These are phyloP conservation scores for Lecanicillium sp. DNA, from an alignment of 2,329 filamentous ascomycete genomes.

Conservation along the genomic window DNA sequence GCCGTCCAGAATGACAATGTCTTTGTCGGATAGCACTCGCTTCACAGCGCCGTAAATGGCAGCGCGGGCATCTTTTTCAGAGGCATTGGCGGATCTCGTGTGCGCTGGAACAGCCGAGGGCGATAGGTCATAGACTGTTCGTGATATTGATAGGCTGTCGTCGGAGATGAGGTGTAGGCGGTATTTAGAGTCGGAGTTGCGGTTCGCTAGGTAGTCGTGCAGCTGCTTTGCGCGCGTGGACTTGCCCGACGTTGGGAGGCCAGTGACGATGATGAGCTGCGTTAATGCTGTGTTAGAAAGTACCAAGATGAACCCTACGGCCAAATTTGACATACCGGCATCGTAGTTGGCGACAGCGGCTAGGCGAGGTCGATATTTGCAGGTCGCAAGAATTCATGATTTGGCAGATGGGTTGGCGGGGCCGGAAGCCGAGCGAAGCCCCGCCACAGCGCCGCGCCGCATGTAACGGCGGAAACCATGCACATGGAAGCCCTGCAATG, in stretches of 20 bases:
- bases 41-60: constrained; percentile 72
- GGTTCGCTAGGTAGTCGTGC: constrained; percentile 52
- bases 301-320: constrained; percentile 24
- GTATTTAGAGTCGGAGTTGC: constrained; percentile 45
- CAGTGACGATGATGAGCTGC: constrained; percentile 60
- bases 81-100: constrained; percentile 61
- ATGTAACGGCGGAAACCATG: too few species aligned
- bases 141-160: constrained; percentile 60
- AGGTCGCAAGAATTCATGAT: too few species aligned
- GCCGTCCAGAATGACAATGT: constrained; percentile 73
- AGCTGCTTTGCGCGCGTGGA: constrained; percentile 60
- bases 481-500: too few species aligned
- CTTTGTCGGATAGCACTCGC: constrained; percentile 60
- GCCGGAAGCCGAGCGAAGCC: too few species aligned
- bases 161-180: constrained; percentile 70
- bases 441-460: too few species aligned
- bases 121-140: constrained; percentile 63
- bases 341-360: too few species aligned
- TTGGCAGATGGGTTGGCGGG: too few species aligned
- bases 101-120: constrained; percentile 43
- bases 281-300: constrained; percentile 14
- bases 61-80: constrained; percentile 76
- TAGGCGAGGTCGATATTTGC: too few species aligned
- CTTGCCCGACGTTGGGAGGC: constrained; percentile 62
- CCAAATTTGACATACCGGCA: constrained; percentile 18